Conservation (phyloP, 2,329 filamentous ascomycete genomes). For the Lecanicillium sp. region DNA sequence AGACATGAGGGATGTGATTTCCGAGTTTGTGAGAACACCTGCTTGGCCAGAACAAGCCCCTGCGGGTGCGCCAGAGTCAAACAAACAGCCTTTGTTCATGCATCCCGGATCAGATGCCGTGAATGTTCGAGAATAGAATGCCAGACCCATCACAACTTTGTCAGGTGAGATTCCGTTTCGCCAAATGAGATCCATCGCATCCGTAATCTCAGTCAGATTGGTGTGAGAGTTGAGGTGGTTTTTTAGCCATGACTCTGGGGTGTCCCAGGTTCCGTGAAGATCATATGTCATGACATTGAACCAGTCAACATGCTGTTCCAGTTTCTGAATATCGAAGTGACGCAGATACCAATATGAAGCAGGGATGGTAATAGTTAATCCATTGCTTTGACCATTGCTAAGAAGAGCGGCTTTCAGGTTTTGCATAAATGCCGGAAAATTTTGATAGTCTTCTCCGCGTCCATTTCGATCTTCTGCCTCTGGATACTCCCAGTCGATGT, state of each 20-base stretch:
- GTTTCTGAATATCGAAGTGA: slow-evolving; percentile 20
- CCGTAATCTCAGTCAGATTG: slow-evolving; percentile 40
- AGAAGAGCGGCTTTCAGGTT: slow-evolving; percentile 13
- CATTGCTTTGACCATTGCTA: slow-evolving; percentile 14
- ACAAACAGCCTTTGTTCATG: no score
- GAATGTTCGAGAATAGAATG: no score
- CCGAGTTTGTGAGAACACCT: no score
- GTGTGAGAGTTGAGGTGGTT: no score
- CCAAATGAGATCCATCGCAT: slow-evolving; percentile 40
- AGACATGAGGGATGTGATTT: no score
- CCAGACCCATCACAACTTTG: background rate
- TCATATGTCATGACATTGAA: slow-evolving; percentile 43
- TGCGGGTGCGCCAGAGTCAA: no score
- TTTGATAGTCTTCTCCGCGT: slow-evolving; percentile 19
- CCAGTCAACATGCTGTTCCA: slow-evolving; percentile 28
- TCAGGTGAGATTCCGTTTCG: slow-evolving; percentile 33
- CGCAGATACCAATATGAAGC: slow-evolving; percentile 25
- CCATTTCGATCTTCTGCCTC: slow-evolving; percentile 25
- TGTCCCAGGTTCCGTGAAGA: slow-evolving; percentile 35
- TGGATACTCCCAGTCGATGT: slow-evolving; percentile 28
- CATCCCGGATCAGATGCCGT: no score
- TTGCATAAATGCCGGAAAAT: slow-evolving; percentile 21
- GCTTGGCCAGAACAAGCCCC: no score
- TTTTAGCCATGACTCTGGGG: slow-evolving; percentile 22
- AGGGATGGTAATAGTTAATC: slow-evolving; percentile 23